These are phyloP conservation scores for Goniomonas avonlea DNA, from an alignment of 78 protist species.

Conservation along the genomic window DNA sequence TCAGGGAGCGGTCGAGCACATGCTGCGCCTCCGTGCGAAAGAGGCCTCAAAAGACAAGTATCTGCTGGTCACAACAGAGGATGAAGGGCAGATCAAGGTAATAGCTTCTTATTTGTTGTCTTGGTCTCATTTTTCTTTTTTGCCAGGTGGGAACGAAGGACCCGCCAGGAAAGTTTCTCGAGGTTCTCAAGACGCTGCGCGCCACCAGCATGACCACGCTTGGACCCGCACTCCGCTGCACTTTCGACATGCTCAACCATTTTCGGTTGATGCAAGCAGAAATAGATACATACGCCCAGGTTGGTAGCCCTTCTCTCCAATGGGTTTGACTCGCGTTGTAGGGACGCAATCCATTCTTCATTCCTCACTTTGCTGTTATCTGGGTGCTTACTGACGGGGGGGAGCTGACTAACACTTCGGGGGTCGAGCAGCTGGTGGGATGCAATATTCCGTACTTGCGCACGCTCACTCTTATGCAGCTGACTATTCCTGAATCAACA, in stretches of 20 bases:
- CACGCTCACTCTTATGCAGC: slow-evolving; percentile 27
- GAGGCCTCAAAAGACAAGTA: slow-evolving; percentile 33
- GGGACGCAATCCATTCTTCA: slow-evolving; percentile 47
- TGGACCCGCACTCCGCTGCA: neutral
- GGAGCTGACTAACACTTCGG: neutral
- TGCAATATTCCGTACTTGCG: too few relatives aligned
- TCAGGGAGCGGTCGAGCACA: slow-evolving; percentile 55
- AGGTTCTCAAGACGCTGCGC: slow-evolving; percentile 38
- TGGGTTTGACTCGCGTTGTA: neutral
- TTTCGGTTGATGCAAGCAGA: slow-evolving; percentile 22
- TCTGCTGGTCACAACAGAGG: slow-evolving; percentile 45
- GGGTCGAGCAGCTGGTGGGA: too few relatives aligned
- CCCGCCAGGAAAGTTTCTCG: slow-evolving; percentile 18
- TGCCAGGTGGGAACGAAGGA: slow-evolving; percentile 38
- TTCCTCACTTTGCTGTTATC: slow-evolving; percentile 33
- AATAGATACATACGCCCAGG: slow-evolving; percentile 35
- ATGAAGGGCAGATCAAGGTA: neutral
- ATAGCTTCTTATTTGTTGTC: neutral
- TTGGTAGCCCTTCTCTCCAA: neutral
- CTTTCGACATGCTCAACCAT: slow-evolving; percentile 49
- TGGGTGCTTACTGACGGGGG: slow-evolving; percentile 49
- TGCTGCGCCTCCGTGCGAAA: slow-evolving; percentile 37
- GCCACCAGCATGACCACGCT: slow-evolving; percentile 38
- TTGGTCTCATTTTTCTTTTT: too few relatives aligned
- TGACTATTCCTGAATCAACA: slow-evolving; percentile 15